Evolutionary conservation across 257 asterid genomes (phyloP).

Genomic region (Solanum pimpinellifolium): DNA sequence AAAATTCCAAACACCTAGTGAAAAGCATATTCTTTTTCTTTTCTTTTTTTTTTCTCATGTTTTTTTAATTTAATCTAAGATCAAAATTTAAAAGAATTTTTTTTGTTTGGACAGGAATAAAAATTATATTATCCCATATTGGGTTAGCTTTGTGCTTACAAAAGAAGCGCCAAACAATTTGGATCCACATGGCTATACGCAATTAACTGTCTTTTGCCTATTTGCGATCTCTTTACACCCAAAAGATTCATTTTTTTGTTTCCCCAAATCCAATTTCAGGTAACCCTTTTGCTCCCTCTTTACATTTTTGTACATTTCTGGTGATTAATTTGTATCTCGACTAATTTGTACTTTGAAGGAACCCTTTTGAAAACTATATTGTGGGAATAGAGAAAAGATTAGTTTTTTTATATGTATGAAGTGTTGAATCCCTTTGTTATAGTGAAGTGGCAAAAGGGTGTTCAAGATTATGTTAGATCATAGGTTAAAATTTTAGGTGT

Average conservation of each 20-base stretch:
- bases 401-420: neutral
- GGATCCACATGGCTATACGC: slow-evolving; percentile 12
- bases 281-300: neutral
- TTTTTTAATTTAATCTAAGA: neutral
- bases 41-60: neutral
- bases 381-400: neutral
- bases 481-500: neutral
- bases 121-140: neutral
- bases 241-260: neutral
- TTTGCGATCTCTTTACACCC: neutral
- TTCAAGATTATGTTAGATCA: neutral
- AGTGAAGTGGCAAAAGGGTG: neutral
- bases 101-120: neutral
- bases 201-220: neutral
- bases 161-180: slow-evolving; percentile 26
- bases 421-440: neutral
- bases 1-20: neutral
- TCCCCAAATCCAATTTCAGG: neutral
- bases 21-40: neutral
- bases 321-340: neutral
- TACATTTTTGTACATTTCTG: neutral
- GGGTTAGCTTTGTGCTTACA: neutral
- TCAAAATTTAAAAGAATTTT: neutral
- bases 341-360: neutral
- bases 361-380: neutral